phyloP scores from a whole-genome alignment of 495 filamentous ascomycete species.

The Aspergillus sclerotiicarbonarius region DNA sequence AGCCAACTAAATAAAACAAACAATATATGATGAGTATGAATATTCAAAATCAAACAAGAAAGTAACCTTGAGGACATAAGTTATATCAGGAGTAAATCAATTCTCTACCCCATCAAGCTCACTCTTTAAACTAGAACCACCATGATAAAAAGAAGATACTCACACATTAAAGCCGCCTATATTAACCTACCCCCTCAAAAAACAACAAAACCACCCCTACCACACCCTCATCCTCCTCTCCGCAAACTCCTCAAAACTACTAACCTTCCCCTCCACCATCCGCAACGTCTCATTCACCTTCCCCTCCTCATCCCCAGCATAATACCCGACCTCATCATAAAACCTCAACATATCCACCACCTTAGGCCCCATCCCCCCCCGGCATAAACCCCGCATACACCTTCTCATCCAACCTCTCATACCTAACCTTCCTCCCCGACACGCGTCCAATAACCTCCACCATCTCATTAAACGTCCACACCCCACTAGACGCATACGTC shows the following conservation, averaged over 20 bases:
- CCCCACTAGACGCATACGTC: constrained; percentile 31
- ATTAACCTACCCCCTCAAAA: too few species aligned
- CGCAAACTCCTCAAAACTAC: constrained; percentile 20
- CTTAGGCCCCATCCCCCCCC: not conserved
- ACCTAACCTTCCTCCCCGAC: constrained; percentile 45
- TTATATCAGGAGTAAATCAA: too few species aligned
- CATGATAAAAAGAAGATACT: too few species aligned
- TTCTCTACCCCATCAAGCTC: too few species aligned
- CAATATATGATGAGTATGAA: too few species aligned
- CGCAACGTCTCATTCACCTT: constrained; percentile 33
- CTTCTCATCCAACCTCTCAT: constrained; percentile 38
- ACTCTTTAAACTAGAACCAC: too few species aligned
- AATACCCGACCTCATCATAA: constrained; percentile 44
- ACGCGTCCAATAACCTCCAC: constrained; percentile 33
- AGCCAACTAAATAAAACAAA: too few species aligned
- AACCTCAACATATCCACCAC: constrained; percentile 17
- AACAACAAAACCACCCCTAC: too few species aligned
- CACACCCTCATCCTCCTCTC: constrained; percentile 3
- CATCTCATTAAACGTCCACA: constrained; percentile 39
- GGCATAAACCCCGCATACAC: constrained; percentile 32
- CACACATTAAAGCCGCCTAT: too few species aligned
- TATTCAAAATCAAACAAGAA: too few species aligned
- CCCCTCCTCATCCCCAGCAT: constrained; percentile 32
- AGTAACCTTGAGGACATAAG: too few species aligned
- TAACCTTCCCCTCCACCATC: constrained; percentile 30